Evolutionary conservation across 73 alveolate species (phyloP).

Genomic region (Paramecium sexaurelia): DNA sequence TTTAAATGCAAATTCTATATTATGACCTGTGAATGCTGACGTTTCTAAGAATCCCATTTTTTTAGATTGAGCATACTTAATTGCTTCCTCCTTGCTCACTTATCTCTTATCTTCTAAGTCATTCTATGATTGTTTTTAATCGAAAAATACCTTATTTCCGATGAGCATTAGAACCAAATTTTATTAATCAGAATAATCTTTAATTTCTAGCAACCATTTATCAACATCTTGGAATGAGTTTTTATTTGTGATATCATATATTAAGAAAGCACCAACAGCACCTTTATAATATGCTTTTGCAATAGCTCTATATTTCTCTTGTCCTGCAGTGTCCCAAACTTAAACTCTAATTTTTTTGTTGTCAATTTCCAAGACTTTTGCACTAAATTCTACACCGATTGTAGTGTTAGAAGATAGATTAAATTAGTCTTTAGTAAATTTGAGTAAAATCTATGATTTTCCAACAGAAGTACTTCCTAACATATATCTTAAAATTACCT

Average conservation of each 20-base stretch:
- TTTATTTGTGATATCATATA: conserved; percentile 63
- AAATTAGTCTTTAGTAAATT: conserved; percentile 79
- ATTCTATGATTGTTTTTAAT: neutral
- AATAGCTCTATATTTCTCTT: conserved; percentile 62
- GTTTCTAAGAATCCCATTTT: conserved; percentile 56
- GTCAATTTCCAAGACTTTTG: conserved; percentile 78
- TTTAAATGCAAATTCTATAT: conserved; percentile 48
- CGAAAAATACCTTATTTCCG: conserved; percentile 61
- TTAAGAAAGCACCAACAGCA: conserved; percentile 69
- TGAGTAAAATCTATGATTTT: conserved; percentile 77
- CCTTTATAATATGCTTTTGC: conserved; percentile 71
- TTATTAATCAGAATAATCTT: conserved; percentile 38
- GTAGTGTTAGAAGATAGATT: conserved; percentile 79
- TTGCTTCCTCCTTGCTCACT: conserved; percentile 41
- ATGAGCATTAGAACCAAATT: conserved; percentile 60
- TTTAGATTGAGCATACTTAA: neutral
- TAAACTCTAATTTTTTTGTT: conserved; percentile 81
- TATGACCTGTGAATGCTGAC: conserved; percentile 41
- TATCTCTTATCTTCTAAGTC: neutral
- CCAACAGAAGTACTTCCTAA: conserved; percentile 89
- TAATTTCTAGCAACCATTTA: conserved; percentile 62
- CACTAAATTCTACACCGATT: conserved; percentile 92
- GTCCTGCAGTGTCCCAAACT: conserved; percentile 78
- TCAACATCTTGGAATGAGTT: conserved; percentile 6
- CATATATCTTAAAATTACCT: neutral